Percentiles rank a stretch among this genome's conserved stretches.
Conservation (phyloP, 371 early-diverging fungal species). For the Blastocladiella emersonii region DNA sequence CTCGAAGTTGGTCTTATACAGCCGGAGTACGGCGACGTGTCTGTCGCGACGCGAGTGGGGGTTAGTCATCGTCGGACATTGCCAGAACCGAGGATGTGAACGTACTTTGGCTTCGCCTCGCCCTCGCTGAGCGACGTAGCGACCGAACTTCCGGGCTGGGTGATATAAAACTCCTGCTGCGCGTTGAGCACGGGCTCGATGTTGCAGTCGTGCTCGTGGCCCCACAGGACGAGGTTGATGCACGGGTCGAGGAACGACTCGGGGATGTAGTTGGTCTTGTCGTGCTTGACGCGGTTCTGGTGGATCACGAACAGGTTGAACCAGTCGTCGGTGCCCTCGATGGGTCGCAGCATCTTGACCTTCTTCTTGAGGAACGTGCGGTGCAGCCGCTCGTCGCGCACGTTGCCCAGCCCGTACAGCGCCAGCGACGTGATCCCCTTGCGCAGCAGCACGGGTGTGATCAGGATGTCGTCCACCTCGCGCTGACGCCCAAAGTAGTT, state of each 20-base stretch:
- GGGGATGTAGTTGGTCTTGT: conserved; percentile 77
- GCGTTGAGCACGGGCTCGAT: conserved; percentile 59
- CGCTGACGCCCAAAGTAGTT: conserved; percentile 89
- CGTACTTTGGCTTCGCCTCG: conserved; percentile 73
- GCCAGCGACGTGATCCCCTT: conserved; percentile 71
- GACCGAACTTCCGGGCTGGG: conserved; percentile 95
- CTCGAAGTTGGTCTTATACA: conserved; percentile 44
- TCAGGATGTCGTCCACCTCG: conserved; percentile 55
- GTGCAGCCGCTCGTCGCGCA: conserved; percentile 87
- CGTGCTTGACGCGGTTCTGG: conserved; percentile 77
- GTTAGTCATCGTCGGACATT: neutral
- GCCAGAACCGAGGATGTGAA: conserved; percentile 5
- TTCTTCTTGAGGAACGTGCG: conserved; percentile 63
- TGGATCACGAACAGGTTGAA: conserved; percentile 75
- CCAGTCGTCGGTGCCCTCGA: conserved; percentile 40
- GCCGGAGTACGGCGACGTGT: conserved; percentile 59
- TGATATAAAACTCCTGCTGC: conserved; percentile 53
- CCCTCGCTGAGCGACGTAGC: conserved; percentile 89
- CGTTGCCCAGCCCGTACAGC: conserved; percentile 89
- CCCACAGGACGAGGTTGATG: conserved; percentile 91
- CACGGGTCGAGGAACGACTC: conserved; percentile 70
- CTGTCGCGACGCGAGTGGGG: conserved; percentile 11
- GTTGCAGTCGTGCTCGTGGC: conserved; percentile 96
- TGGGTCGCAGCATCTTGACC: conserved; percentile 60
- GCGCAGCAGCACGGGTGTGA: conserved; percentile 68